Conservation (phyloP, 495 filamentous ascomycete species). For the Sordaria brevicollis region DNA sequence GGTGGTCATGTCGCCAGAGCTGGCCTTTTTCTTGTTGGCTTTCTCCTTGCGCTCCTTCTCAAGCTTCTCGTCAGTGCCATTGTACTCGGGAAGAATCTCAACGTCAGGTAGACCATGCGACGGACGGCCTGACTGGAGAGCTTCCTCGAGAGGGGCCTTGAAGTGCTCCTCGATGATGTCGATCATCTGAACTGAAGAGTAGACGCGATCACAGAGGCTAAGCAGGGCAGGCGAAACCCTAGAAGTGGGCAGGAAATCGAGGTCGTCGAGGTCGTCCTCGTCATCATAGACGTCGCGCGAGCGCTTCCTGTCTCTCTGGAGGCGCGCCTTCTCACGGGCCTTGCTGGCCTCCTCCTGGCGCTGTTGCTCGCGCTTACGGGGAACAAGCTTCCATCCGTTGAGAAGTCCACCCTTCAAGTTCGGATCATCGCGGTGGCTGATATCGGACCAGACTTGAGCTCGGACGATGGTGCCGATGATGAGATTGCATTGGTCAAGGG, state of each 20-base stretch:
- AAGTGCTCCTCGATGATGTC: constrained; percentile 17
- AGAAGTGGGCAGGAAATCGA: constrained; percentile 8
- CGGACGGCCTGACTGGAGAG: constrained; percentile 1
- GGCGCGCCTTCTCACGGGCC: constrained; percentile 13
- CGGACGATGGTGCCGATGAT: constrained; percentile 46
- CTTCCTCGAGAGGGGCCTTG: constrained; percentile 19
- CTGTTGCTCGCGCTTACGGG: constrained; percentile 45
- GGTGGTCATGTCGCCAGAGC: not conserved
- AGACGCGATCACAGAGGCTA: constrained; percentile 33
- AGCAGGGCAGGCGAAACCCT: constrained; percentile 28
- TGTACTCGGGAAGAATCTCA: constrained; percentile 47
- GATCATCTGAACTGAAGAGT: constrained; percentile 26
- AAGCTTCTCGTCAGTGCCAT: not conserved
- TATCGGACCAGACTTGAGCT: constrained; percentile 50
- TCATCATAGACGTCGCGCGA: constrained; percentile 15
- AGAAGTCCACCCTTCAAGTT: constrained; percentile 3
- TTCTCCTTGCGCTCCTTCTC: constrained; percentile 28
- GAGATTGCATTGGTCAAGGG: constrained; percentile 47
- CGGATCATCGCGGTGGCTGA: constrained; percentile 12
- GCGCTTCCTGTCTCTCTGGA: constrained; percentile 11
- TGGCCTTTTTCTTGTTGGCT: not conserved
- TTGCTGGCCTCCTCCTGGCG: constrained; percentile 24
- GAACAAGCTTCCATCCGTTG: constrained; percentile 34
- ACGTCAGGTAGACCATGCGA: constrained; percentile 48
- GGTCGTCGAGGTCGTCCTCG: constrained; percentile 17